Evolutionary conservation across 768 basidiomycete genomes (phyloP).

Genomic region (Suillus hirtellus): DNA sequence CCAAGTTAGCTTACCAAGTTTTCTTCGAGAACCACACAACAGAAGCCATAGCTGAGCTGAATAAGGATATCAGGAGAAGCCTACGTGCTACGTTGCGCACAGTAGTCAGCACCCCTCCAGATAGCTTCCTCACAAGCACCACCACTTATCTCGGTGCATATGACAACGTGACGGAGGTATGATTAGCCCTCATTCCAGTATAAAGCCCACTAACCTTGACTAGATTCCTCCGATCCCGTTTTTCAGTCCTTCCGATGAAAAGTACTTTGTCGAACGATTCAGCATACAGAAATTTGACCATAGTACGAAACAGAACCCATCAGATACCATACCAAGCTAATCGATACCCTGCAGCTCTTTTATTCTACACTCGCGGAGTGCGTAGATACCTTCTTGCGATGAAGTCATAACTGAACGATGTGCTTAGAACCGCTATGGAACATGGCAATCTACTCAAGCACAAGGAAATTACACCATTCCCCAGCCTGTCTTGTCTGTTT

Average conservation of each 20-base stretch:
- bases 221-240: conserved; percentile 65
- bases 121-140: conserved; percentile 48
- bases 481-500: conserved; percentile 41
- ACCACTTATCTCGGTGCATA: conserved; percentile 57
- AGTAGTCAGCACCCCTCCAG: conserved; percentile 56
- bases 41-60: conserved; percentile 52
- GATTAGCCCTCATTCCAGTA: conserved; percentile 10
- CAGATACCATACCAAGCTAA: neutral
- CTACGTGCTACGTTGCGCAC: conserved; percentile 57
- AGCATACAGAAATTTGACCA: conserved; percentile 55
- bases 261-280: conserved; percentile 70
- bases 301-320: conserved; percentile 42
- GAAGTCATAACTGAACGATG: neutral
- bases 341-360: conserved; percentile 44
- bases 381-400: conserved; percentile 9
- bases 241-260: conserved; percentile 60
- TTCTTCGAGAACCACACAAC: conserved; percentile 56
- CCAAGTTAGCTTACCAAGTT: conserved; percentile 61
- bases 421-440: conserved; percentile 38
- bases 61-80: conserved; percentile 54
- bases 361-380: conserved; percentile 64
- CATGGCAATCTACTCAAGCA: conserved; percentile 38
- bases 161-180: conserved; percentile 44
- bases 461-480: conserved; percentile 47
- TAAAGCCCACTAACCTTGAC: neutral